Percentiles rank a stretch among this genome's conserved stretches.
Evolutionary conservation across 2,329 filamentous ascomycete species (phyloP).

Genomic region (Ophiostoma ips): DNA sequence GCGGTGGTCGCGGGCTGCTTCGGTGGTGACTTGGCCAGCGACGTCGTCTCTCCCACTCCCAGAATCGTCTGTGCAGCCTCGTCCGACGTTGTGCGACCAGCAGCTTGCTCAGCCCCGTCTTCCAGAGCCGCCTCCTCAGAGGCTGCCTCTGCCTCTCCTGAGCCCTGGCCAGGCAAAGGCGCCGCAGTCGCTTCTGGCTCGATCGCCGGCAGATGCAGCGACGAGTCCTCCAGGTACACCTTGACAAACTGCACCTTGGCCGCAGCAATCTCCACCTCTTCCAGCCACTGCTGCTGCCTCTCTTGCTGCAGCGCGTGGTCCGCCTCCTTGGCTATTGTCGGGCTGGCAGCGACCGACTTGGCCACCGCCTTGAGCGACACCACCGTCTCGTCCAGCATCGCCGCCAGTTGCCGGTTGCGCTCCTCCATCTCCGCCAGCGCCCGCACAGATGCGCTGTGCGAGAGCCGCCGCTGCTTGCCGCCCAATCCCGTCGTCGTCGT

Average conservation of each 20-base stretch:
- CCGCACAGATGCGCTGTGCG: slow-evolving; percentile 2
- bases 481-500: not conserved
- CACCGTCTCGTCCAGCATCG: slow-evolving; percentile 54
- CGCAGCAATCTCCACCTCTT: slow-evolving; percentile 43
- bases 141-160: not conserved
- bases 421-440: slow-evolving; percentile 26
- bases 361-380: slow-evolving; percentile 48
- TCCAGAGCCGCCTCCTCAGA: not conserved
- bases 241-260: slow-evolving; percentile 54
- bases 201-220: slow-evolving; percentile 19
- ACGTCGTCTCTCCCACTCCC: not conserved
- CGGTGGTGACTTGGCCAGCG: not conserved
- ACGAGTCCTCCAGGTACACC: slow-evolving; percentile 43
- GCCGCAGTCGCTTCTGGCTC: not conserved
- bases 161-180: not conserved
- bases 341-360: slow-evolving; percentile 25
- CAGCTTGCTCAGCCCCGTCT: not conserved
- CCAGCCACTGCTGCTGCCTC: slow-evolving; percentile 30
- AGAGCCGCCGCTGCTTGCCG: not conserved
- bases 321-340: not conserved
- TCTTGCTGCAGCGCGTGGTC: not conserved
- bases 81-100: not conserved
- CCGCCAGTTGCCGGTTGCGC: slow-evolving; percentile 52
- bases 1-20: not conserved
- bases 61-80: not conserved